Evolutionary conservation across 1,284 basidiomycete genomes (phyloP), one percentile per base, ranked within the genome.

Genomic region (Butyriboletus appendiculatus): DNA sequence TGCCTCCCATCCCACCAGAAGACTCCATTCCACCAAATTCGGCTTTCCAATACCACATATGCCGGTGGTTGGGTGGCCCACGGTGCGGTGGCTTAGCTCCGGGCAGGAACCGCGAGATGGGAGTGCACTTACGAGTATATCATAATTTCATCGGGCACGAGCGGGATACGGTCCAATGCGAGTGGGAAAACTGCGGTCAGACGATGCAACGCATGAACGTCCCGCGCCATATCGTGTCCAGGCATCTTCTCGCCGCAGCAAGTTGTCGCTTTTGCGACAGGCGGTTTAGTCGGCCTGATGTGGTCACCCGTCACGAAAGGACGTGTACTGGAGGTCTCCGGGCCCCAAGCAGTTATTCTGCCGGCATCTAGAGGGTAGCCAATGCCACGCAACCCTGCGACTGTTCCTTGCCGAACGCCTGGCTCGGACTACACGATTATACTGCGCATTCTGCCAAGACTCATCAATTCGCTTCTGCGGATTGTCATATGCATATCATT

Each of bases 61-160:
- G 65, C 41, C 56, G 53, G 10, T 67, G 65, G 65, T 10, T 50
- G 40, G 39, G 52, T 24, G 66, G 64, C n/a, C 55, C 64, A 14
- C 50, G 0, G 12, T 67, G 65, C 49, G 37, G 59, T 26, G 68
- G 64, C 28, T 32, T 28, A 9, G 67, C 62, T 42, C 65, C 68
- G 4, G 65, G 67, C 1, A 67, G 35, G 26, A 67, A 67, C 38
- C 62, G 67, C 18, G 65, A 67, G 28, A 67, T 67, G 65, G 62
- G 58, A 3, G 65, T 70, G 15, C 65, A 67, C 28, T 41, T 67
- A 10, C 58, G 65, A 1, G 45, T 37, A 2, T 48, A 20, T 2
- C 65, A 67, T 38, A 40, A 40, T 5, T 70, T 67, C 3, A 16
- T 67, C 12, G 65, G 65, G 2, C 66, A 68, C 45, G 65, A 67